Conservation (phyloP, 305 asterid species). For the Nicotiana rustica region DNA sequence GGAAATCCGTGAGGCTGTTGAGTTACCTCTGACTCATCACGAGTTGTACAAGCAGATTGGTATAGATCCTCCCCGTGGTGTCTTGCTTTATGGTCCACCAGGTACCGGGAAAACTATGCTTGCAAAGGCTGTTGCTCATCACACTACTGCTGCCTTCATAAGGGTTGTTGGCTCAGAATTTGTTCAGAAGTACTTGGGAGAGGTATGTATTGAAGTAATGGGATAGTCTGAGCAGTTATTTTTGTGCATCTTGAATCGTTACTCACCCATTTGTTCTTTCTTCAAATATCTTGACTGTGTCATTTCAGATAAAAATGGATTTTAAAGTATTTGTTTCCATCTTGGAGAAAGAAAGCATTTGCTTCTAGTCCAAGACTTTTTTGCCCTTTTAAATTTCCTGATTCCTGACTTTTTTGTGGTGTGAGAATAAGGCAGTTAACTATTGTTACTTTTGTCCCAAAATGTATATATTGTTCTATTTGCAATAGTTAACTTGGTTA, state of each 20-base stretch:
- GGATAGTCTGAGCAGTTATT: background rate
- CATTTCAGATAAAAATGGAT: background rate
- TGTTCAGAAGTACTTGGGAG: constrained; percentile 92
- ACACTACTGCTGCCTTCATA: constrained; percentile 87
- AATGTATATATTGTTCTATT: background rate
- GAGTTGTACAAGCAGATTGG: constrained; percentile 88
- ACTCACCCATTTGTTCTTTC: constrained; percentile 2
- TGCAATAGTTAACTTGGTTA: background rate
- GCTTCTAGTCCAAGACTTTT: background rate
- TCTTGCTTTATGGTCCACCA: constrained; percentile 92
- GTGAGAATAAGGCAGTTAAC: background rate
- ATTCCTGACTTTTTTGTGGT: background rate
- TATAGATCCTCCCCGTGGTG: constrained; percentile 94
- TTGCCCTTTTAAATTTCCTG: background rate
- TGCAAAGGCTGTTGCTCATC: constrained; percentile 92
- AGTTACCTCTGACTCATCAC: constrained; percentile 88
- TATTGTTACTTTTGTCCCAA: background rate
- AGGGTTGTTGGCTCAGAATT: constrained; percentile 92
- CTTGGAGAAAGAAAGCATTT: background rate
- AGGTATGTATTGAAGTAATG: constrained; percentile 56
- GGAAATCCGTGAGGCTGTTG: constrained; percentile 94
- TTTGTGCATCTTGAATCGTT: background rate
- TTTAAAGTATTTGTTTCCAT: background rate
- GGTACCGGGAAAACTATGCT: constrained; percentile 97
- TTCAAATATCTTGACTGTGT: background rate